Evolutionary conservation across 2,329 filamentous ascomycete genomes (phyloP), one percentile per base, ranked within the genome.

Genomic region (Magnaporthiopsis incrustans): DNA sequence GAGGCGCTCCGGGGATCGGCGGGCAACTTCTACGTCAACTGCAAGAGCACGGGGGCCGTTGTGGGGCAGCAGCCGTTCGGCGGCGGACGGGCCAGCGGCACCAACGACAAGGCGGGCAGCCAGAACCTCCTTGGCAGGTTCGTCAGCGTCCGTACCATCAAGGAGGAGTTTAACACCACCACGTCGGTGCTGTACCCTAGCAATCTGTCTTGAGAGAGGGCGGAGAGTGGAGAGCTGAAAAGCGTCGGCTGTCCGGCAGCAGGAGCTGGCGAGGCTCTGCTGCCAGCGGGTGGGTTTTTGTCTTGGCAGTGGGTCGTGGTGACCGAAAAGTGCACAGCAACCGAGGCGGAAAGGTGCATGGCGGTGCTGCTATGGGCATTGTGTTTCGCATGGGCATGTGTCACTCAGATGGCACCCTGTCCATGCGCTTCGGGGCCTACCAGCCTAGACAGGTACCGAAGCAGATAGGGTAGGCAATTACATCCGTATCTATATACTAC

Each of bases 91-190:
- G 77, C 77, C 59, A 82, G 79, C 60, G 82, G 82, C 38, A 85
- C 82, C 18, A 83, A 82, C 67, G 82, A 85, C 70, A 84, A 85
- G 75, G 81, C 82, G 3, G 82, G 82, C 53, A 84, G 80, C 68
- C 74, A 78, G 59, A 77, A 77, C 44, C 74, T 81, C 65, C 69
- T 85, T 66, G 74, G 76, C 65, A 76, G 82, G 26, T 85, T 85
- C 68, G 79, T 81, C 18, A 81, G 79, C 68, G 75, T 78, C 64
- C 73, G 82, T 63, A 79, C 79, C 7, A 76, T 85, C 68, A 85
- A 85, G 84, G 89, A 92, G 81, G 89, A 92, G 79, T 92, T 91
- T 70, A 77, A 78, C 66, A 77, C 85, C 4, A 87, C 85, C 44
- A 81, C 82, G 44, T 79, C 81, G 74, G 87, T 92, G 38, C 74